Evolutionary conservation across 78 protist genomes (phyloP), one percentile per base, ranked within the genome.

Genomic region (Polysphondylium violaceum): DNA sequence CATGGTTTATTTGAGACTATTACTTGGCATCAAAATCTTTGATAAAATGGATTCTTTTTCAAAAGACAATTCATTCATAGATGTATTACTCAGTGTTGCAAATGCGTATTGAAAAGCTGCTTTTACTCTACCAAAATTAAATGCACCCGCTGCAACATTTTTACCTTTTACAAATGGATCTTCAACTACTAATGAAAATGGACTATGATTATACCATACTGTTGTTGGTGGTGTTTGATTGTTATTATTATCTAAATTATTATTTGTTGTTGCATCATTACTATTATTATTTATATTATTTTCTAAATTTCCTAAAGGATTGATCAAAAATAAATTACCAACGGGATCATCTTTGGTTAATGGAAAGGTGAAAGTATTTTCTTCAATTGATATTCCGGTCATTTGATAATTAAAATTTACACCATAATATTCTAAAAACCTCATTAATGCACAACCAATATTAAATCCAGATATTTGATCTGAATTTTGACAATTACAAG

Each of bases 41-140:
- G 89, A 81, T 12, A 81, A 36, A 11, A 83, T 83, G 7, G 90
- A 43, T 63, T 83, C 90, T 38, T 69, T 83, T 69, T 83, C 90
- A 53, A 43, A 43, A 23, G 90, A 65, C 23, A 53, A 44, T 65
- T 77, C 88, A 21, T 83, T 83, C 90, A 83, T 83, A 17, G 79
- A 69, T 8, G 90, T 55, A 41, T 83, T 83, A 38, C 90, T 83
- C 0, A 83, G 72, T 19, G 90, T 58, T 2, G 75, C 90, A 50
- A 83, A 83, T 19, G 90, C 90, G 58, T 83, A 83, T 58, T 83
- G 90, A 50, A 83, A 83, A 40, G 90, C 90, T 6, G 90, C 90
- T 69, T 83, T 83, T 8, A 83, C 90, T 19, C 90, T 50, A 56
- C 77, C 36, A 55, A 83, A 83, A 58, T 68, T 69, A 33, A 83